These are phyloP conservation scores for Cubamyces lactineus DNA, from an alignment of 768 basidiomycete species.

Conservation along the genomic window DNA sequence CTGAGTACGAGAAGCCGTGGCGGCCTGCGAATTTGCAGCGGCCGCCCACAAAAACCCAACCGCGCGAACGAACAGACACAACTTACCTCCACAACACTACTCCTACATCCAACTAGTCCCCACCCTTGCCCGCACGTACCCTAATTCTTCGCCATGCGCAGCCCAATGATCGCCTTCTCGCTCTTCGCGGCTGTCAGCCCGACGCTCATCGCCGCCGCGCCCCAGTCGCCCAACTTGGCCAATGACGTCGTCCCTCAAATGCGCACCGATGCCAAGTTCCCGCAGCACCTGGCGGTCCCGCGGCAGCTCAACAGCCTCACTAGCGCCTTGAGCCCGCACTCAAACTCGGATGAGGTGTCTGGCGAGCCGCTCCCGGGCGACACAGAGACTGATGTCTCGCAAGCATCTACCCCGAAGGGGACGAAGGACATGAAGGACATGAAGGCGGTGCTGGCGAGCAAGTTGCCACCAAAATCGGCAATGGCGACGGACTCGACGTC, in stretches of 20 bases:
- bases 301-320: neutral
- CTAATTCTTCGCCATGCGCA: constrained; percentile 31
- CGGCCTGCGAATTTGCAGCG: constrained; percentile 28
- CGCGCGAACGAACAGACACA: constrained; percentile 5
- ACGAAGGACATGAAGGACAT: too few species aligned
- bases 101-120: constrained; percentile 8
- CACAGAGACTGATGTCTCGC: too few species aligned
- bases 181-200: constrained; percentile 34
- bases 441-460: neutral
- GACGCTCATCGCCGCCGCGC: constrained; percentile 28
- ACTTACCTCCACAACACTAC: constrained; percentile 7
- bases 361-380: neutral
- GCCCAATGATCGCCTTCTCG: constrained; percentile 35
- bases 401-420: too few species aligned
- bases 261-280: constrained; percentile 9
- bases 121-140: constrained; percentile 1
- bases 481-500: neutral
- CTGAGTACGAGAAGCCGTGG: constrained; percentile 30
- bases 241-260: constrained; percentile 17
- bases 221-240: constrained; percentile 26
- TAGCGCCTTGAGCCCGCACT: neutral
- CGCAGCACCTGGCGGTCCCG: constrained; percentile 6
- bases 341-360: neutral
- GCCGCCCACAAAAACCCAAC: constrained; percentile 2
- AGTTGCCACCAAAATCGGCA: neutral